Evolutionary conservation across 768 basidiomycete species (phyloP).

Genomic region (Hypholoma fasciculare): DNA sequence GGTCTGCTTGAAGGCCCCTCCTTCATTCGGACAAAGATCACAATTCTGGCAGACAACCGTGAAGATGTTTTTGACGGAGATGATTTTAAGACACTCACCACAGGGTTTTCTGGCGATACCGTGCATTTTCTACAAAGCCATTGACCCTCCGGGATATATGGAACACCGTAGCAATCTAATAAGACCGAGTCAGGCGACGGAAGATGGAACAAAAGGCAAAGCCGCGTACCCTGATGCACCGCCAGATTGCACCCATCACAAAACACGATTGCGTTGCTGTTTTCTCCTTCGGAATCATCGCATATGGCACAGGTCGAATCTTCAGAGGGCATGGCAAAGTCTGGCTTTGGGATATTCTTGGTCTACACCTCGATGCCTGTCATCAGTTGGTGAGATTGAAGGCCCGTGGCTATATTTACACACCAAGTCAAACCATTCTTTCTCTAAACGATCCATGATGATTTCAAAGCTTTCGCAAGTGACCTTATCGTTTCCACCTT

Average conservation of each 20-base stretch:
- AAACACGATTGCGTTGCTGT: slow-evolving; percentile 98
- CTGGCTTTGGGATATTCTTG: slow-evolving; percentile 90
- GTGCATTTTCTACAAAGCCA: slow-evolving; percentile 99
- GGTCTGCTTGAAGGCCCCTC: slow-evolving; percentile 98
- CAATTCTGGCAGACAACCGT: slow-evolving; percentile 61
- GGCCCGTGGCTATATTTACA: slow-evolving; percentile 18
- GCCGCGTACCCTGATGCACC: slow-evolving; percentile 89
- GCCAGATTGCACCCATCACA: slow-evolving; percentile 99
- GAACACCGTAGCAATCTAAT: slow-evolving; percentile 96
- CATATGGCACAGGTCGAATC: slow-evolving; percentile 97
- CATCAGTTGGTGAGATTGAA: background rate
- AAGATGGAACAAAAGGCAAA: background rate
- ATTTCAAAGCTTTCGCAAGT: slow-evolving; percentile 91
- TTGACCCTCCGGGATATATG: slow-evolving; percentile 98
- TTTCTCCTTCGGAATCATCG: slow-evolving; percentile 98
- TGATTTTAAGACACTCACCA: slow-evolving; percentile 53
- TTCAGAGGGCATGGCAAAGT: slow-evolving; percentile 86
- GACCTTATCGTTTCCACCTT: slow-evolving; percentile 68
- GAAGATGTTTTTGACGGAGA: background rate
- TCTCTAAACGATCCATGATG: slow-evolving; percentile 96
- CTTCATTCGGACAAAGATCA: slow-evolving; percentile 94
- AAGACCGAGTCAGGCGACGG: background rate
- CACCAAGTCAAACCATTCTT: slow-evolving; percentile 98
- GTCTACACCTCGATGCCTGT: slow-evolving; percentile 50
- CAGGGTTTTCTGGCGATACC: slow-evolving; percentile 94